Evolutionary conservation across 148 eudicot species (phyloP).

Genomic region (Euryodendron excelsum): DNA sequence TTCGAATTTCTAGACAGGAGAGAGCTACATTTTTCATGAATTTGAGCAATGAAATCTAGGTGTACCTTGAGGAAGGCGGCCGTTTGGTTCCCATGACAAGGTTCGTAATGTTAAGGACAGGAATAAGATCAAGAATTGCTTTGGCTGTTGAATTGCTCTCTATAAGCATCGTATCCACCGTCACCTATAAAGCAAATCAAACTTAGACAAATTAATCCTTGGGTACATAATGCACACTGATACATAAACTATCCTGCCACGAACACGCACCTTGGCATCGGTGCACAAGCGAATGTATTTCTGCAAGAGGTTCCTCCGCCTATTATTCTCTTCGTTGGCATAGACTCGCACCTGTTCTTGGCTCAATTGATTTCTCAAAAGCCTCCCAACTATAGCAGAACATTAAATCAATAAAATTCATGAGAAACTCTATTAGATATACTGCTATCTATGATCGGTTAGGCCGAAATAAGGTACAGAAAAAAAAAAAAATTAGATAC

Average conservation of each 20-base stretch:
- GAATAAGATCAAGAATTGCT: slow-evolving; percentile 59
- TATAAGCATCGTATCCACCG: slow-evolving; percentile 59
- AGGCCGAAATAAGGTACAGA: too few relatives aligned
- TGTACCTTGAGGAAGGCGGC: slow-evolving; percentile 39
- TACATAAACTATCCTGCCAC: not conserved
- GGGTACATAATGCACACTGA: not conserved
- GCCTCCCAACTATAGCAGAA: slow-evolving; percentile 49
- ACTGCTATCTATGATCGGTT: too few relatives aligned
- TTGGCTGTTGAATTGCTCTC: slow-evolving; percentile 52
- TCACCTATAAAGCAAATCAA: slow-evolving; percentile 28
- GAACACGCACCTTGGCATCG: slow-evolving; percentile 41
- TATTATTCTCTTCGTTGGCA: slow-evolving; percentile 48
- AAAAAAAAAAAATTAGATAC: too few relatives aligned
- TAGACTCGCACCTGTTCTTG: slow-evolving; percentile 45
- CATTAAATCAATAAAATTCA: not conserved
- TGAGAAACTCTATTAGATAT: too few relatives aligned
- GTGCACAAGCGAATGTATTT: slow-evolving; percentile 53
- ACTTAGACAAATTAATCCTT: not conserved
- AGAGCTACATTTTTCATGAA: too few relatives aligned
- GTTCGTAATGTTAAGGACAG: slow-evolving; percentile 47
- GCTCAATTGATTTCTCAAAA: slow-evolving; percentile 55
- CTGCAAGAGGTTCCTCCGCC: slow-evolving; percentile 44
- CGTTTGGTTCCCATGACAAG: slow-evolving; percentile 63
- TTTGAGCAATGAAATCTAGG: too few relatives aligned
- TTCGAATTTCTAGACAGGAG: not conserved